phyloP scores from a whole-genome alignment of 768 basidiomycete genomes.

The Termitomyces heimii region DNA sequence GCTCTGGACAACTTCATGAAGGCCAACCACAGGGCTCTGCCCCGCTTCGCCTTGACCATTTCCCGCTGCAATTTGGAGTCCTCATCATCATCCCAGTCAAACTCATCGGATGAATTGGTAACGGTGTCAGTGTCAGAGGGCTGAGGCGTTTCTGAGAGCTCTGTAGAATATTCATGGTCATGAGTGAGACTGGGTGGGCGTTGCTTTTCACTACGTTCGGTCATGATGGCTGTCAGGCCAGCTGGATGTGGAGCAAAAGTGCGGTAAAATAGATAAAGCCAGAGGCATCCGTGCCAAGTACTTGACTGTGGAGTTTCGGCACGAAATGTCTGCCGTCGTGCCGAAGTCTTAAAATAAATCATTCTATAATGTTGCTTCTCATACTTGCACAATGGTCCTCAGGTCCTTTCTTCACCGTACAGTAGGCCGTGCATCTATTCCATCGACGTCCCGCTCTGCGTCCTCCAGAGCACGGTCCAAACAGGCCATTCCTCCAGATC shows the following conservation, averaged over 20 bases:
- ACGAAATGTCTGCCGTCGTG: slow-evolving; percentile 1
- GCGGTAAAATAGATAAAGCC: slow-evolving; percentile 1
- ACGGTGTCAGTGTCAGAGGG: slow-evolving; percentile 37
- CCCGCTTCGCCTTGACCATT: slow-evolving; percentile 48
- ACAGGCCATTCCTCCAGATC: background rate
- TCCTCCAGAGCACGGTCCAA: background rate
- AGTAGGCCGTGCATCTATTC: background rate
- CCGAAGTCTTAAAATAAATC: background rate
- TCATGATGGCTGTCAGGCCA: slow-evolving; percentile 3
- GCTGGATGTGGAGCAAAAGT: slow-evolving; percentile 3
- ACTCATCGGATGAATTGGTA: slow-evolving; percentile 63
- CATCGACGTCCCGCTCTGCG: background rate
- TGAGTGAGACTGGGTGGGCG: slow-evolving; percentile 8
- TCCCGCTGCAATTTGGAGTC: slow-evolving; percentile 25
- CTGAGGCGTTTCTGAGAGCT: slow-evolving; percentile 10
- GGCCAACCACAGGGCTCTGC: slow-evolving; percentile 53
- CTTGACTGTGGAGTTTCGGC: background rate
- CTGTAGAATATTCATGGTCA: slow-evolving; percentile 18
- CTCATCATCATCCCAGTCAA: slow-evolving; percentile 70
- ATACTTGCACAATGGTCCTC: background rate
- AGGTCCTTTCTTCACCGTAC: background rate
- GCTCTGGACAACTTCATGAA: slow-evolving; percentile 64
- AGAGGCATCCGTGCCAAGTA: background rate
- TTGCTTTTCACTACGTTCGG: slow-evolving; percentile 3
- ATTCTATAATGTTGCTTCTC: background rate